Conservation (phyloP, 108 stramenopile species). For the Conticribra guillardii region DNA sequence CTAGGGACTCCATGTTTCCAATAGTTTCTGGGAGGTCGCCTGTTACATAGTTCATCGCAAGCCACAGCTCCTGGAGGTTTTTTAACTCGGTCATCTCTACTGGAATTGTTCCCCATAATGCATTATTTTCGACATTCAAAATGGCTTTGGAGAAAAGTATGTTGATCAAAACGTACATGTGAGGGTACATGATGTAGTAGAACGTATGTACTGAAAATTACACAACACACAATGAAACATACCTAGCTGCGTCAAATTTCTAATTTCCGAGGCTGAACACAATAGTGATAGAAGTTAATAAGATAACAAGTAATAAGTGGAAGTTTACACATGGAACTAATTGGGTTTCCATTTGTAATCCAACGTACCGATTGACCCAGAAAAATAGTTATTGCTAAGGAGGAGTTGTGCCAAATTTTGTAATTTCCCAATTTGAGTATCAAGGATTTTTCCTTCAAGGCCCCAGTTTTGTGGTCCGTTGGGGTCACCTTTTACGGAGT, state of each 20-base stretch:
- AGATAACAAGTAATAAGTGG: not conserved
- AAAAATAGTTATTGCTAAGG: not conserved
- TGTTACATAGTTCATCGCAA: not conserved
- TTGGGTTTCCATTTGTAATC: too few relatives aligned
- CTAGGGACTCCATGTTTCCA: not conserved
- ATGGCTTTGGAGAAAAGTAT: not conserved
- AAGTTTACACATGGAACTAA: not conserved
- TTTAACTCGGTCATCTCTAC: not conserved
- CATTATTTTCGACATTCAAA: not conserved
- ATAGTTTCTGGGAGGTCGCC: not conserved
- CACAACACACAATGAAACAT: not conserved
- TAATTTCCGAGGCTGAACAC: not conserved
- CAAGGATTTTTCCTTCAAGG: not conserved
- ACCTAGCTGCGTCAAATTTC: conserved; percentile 1
- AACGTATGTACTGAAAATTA: not conserved
- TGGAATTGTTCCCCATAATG: not conserved
- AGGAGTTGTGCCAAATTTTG: not conserved
- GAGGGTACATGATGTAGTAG: not conserved
- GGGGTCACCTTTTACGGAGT: not conserved
- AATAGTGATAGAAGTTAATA: not conserved
- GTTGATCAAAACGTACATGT: not conserved
- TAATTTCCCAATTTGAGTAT: not conserved
- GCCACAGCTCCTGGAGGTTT: not conserved
- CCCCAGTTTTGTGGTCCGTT: not conserved
- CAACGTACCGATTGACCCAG: not conserved